A percentile compares a stretch with the other conserved stretches of the same genome.
Conservation (phyloP, 805 yeast species). For the Candida piceae region DNA sequence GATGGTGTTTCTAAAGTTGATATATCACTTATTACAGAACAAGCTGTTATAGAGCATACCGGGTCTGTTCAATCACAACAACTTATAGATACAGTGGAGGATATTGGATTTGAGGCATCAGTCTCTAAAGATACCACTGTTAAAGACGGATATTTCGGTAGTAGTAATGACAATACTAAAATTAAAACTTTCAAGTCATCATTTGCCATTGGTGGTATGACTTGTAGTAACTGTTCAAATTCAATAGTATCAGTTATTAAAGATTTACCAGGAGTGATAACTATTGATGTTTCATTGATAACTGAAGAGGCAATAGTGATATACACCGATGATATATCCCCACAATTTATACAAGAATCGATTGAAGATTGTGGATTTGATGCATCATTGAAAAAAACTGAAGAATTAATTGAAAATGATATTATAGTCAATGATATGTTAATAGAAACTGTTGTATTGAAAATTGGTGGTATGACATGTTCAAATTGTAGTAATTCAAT, state of each 20-base stretch:
- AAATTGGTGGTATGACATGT: slow-evolving; percentile 58
- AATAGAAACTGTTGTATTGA: slow-evolving; percentile 25
- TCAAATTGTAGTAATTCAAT: slow-evolving; percentile 48
- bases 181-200: slow-evolving; percentile 4
- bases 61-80: slow-evolving; percentile 24
- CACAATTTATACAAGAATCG: slow-evolving; percentile 36
- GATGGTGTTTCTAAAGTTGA: slow-evolving; percentile 35
- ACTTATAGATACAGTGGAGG: slow-evolving; percentile 57
- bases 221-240: slow-evolving; percentile 76
- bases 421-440: background rate
- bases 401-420: slow-evolving; percentile 1
- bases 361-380: slow-evolving; percentile 47
- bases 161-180: no score
- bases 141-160: slow-evolving; percentile 4
- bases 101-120: slow-evolving; percentile 58
- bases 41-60: slow-evolving; percentile 54
- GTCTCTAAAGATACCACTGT: slow-evolving; percentile 37
- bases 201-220: slow-evolving; percentile 61
- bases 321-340: slow-evolving; percentile 30
- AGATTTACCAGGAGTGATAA: slow-evolving; percentile 43
- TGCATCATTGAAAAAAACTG: slow-evolving; percentile 39
- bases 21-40: slow-evolving; percentile 74
- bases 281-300: slow-evolving; percentile 59
- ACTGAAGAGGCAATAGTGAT: slow-evolving; percentile 67
- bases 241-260: slow-evolving; percentile 54